phyloP scores from a whole-genome alignment of 768 basidiomycete genomes.

The Leucogyrophana mollusca region DNA sequence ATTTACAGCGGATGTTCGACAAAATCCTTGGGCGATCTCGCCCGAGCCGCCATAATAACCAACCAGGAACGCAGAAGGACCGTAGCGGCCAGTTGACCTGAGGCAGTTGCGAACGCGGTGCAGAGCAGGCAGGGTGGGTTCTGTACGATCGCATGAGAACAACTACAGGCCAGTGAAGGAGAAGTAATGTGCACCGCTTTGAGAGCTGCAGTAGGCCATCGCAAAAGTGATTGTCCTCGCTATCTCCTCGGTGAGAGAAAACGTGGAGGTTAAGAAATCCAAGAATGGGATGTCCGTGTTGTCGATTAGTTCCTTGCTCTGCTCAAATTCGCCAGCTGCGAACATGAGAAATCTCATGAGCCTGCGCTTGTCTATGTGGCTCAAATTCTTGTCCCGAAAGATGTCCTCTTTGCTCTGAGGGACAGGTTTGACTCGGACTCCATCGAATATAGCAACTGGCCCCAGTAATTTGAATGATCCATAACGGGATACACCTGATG shows the following conservation, averaged over 20 bases:
- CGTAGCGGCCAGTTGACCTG: slow-evolving; percentile 81
- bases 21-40: slow-evolving; percentile 90
- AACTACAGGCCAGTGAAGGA: neutral
- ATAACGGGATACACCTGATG: slow-evolving; percentile 85
- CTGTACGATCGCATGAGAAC: slow-evolving; percentile 36
- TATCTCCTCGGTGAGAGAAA: slow-evolving; percentile 58
- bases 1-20: slow-evolving; percentile 80
- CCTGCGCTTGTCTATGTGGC: slow-evolving; percentile 80
- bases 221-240: slow-evolving; percentile 70
- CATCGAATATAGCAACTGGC: slow-evolving; percentile 59
- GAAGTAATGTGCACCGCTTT: slow-evolving; percentile 43
- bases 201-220: slow-evolving; percentile 65
- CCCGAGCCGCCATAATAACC: slow-evolving; percentile 94
- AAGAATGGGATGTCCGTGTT: slow-evolving; percentile 57
- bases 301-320: slow-evolving; percentile 53
- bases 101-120: slow-evolving; percentile 72
- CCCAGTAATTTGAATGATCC: slow-evolving; percentile 88
- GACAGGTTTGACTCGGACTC: slow-evolving; percentile 54
- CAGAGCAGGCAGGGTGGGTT: slow-evolving; percentile 64
- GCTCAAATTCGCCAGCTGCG: slow-evolving; percentile 73
- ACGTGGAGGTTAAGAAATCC: slow-evolving; percentile 62
- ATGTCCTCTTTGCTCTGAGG: slow-evolving; percentile 92
- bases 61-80: slow-evolving; percentile 85
- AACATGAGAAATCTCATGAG: slow-evolving; percentile 92
- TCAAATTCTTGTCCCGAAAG: slow-evolving; percentile 80